Conservation (phyloP, 176 grass and related monocot genomes). For the Dactylis glomerata region DNA sequence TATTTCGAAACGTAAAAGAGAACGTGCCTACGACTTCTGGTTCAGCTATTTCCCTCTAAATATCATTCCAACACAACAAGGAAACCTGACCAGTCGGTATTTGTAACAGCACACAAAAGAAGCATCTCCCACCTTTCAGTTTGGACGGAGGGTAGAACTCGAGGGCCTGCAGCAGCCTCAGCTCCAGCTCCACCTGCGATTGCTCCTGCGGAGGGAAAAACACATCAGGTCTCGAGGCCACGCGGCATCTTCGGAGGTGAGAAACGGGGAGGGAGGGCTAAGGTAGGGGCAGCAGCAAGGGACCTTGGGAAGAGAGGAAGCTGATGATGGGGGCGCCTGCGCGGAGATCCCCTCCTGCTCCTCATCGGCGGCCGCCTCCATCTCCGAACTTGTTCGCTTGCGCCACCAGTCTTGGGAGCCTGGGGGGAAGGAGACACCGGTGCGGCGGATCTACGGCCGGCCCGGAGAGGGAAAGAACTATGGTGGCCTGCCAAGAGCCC, state of each 20-base stretch:
- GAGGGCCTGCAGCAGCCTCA: constrained; percentile 54
- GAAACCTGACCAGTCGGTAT: neutral
- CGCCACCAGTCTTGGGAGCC: constrained; percentile 11
- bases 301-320: constrained; percentile 70
- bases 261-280: neutral
- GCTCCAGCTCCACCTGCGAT: constrained; percentile 66
- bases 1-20: neutral
- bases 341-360: constrained; percentile 47
- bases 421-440: neutral
- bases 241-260: neutral
- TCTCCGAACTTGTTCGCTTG: constrained; percentile 9
- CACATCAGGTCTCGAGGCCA: neutral
- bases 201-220: constrained; percentile 43
- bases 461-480: neutral
- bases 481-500: neutral
- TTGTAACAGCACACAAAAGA: neutral
- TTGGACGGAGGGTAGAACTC: constrained; percentile 66
- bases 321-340: constrained; percentile 67
- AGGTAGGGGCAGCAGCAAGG: neutral
- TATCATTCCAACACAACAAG: neutral
- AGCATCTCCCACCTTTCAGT: constrained; percentile 61
- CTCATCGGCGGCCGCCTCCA: constrained; percentile 49
- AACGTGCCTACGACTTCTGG: neutral
- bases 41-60: neutral
- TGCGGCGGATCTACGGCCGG: neutral